Evolutionary conservation across 1,139 yeast species (phyloP).

Genomic region (Scheffersomyces illinoinensis): DNA sequence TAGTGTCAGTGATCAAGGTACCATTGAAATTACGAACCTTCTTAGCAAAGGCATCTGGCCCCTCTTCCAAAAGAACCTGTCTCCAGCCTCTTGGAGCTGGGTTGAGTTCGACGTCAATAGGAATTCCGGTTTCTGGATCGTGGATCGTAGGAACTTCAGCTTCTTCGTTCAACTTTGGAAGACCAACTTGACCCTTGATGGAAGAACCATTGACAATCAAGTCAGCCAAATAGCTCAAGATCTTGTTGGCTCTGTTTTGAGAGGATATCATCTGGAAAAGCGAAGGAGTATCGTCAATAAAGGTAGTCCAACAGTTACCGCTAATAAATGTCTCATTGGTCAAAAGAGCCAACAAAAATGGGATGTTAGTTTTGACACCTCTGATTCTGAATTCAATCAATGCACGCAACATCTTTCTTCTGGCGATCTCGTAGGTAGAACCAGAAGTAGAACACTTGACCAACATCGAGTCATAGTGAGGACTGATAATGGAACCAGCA

Average conservation of each 20-base stretch:
- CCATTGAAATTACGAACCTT: slow-evolving; percentile 85
- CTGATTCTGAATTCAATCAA: slow-evolving; percentile 96
- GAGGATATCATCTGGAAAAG: slow-evolving; percentile 93
- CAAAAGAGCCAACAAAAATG: slow-evolving; percentile 88
- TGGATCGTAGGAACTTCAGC: slow-evolving; percentile 75
- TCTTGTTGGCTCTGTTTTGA: slow-evolving; percentile 94
- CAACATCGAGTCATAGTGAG: slow-evolving; percentile 97
- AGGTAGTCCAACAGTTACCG: slow-evolving; percentile 97
- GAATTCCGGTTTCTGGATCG: slow-evolving; percentile 55
- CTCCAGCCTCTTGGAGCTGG: slow-evolving; percentile 87
- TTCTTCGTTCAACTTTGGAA: slow-evolving; percentile 76
- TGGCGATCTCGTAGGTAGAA: slow-evolving; percentile 91
- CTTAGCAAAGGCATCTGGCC: slow-evolving; percentile 87
- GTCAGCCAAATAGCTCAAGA: slow-evolving; percentile 87
- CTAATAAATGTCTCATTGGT: slow-evolving; percentile 87
- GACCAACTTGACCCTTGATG: slow-evolving; percentile 91
- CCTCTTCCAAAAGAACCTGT: slow-evolving; percentile 76
- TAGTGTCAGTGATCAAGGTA: slow-evolving; percentile 92
- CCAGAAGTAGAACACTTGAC: slow-evolving; percentile 97
- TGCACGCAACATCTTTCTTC: slow-evolving; percentile 96
- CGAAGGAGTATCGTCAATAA: slow-evolving; percentile 96
- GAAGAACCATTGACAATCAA: slow-evolving; percentile 93
- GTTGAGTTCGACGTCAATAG: slow-evolving; percentile 56
- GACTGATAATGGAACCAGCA: slow-evolving; percentile 97
- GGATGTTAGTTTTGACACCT: slow-evolving; percentile 98